phyloP scores from a whole-genome alignment of 257 asterid genomes.

The Marsdenia floribunda region DNA sequence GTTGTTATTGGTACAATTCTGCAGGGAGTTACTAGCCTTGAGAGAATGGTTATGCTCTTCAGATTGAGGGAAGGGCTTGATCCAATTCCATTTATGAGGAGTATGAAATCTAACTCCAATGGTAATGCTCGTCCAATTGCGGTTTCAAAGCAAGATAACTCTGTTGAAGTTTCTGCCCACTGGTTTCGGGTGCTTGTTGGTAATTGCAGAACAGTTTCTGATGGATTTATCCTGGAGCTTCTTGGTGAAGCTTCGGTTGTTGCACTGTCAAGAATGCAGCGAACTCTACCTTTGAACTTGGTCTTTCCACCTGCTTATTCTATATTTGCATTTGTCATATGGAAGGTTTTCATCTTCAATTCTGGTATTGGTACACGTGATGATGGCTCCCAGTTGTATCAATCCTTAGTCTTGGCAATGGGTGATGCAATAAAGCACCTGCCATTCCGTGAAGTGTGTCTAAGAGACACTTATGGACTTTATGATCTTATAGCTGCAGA shows the following conservation, averaged over 20 bases:
- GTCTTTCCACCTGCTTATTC: constrained; percentile 92
- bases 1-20: constrained; percentile 82
- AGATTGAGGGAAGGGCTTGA: constrained; percentile 90
- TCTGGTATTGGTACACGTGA: constrained; percentile 62
- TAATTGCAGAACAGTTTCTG: constrained; percentile 82
- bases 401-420: constrained; percentile 45
- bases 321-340: constrained; percentile 67
- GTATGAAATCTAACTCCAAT: constrained; percentile 66
- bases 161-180: constrained; percentile 79
- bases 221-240: constrained; percentile 82
- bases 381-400: constrained; percentile 66
- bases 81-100: constrained; percentile 71
- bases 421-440: constrained; percentile 81
- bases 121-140: constrained; percentile 78
- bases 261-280: constrained; percentile 85
- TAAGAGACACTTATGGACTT: constrained; percentile 71
- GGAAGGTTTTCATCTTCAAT: constrained; percentile 68
- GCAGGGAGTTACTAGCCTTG: constrained; percentile 87
- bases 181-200: constrained; percentile 99
- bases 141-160: constrained; percentile 55
- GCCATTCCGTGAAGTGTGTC: constrained; percentile 91
- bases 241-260: constrained; percentile 86
- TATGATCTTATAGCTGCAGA: constrained; percentile 70
- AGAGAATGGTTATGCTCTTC: constrained; percentile 83
- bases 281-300: constrained; percentile 56